Evolutionary conservation across 129 eudicot species (phyloP).

Genomic region (Artemisia tridentata): DNA sequence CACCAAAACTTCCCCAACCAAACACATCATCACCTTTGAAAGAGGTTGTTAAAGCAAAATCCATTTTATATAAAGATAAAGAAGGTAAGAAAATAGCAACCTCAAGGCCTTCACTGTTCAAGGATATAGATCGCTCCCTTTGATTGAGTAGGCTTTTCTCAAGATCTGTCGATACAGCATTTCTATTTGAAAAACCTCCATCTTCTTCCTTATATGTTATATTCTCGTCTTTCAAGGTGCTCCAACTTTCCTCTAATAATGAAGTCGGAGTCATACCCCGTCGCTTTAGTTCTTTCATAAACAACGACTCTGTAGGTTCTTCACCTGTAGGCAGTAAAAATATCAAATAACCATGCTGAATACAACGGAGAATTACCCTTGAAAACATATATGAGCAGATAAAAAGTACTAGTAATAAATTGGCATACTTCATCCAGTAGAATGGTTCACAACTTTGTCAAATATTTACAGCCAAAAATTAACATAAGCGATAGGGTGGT

Average conservation of each 20-base stretch:
- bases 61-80: neutral
- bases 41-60: conserved; percentile 1
- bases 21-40: too few species aligned
- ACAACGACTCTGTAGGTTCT: conserved; percentile 91
- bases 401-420: too few species aligned
- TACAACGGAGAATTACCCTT: neutral
- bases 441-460: neutral
- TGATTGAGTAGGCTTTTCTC: conserved; percentile 63
- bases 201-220: conserved; percentile 61
- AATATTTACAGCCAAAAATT: neutral
- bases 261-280: conserved; percentile 91
- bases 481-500: neutral
- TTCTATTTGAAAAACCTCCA: conserved; percentile 61
- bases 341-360: conserved; percentile 4
- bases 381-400: neutral
- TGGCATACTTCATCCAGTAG: neutral
- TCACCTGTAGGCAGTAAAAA: conserved; percentile 51
- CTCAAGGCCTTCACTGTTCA: conserved; percentile 99
- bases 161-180: conserved; percentile 58
- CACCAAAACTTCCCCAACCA: too few species aligned
- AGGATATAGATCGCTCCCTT: conserved; percentile 78
- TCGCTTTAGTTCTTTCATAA: conserved; percentile 83
- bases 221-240: conserved; percentile 47
- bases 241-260: conserved; percentile 74
- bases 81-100: conserved; percentile 32